A percentile compares a stretch with the other conserved stretches of the same genome.
phyloP scores from a whole-genome alignment of 2,329 filamentous ascomycete species.

The Microcyclospora pomicola region DNA sequence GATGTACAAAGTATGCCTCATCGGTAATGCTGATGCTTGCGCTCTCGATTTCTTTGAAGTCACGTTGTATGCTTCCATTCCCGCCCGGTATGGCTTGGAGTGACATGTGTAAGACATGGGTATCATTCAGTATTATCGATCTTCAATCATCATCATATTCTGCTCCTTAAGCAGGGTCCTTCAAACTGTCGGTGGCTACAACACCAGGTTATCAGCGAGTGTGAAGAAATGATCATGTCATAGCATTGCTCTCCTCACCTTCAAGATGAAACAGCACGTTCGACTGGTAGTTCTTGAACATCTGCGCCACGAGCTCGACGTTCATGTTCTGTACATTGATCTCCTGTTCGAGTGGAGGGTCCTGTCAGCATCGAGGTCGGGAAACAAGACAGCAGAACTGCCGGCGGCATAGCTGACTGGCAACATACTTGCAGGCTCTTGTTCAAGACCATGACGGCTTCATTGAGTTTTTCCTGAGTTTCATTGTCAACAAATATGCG shows the following conservation, averaged over 20 bases:
- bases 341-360: slow-evolving; percentile 44
- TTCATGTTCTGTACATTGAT: slow-evolving; percentile 99
- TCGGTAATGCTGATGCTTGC: no score
- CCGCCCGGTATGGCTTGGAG: no score
- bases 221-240: neutral
- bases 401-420: slow-evolving; percentile 1
- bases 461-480: slow-evolving; percentile 84
- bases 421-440: slow-evolving; percentile 63
- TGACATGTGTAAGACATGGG: no score
- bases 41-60: no score
- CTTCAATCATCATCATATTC: no score
- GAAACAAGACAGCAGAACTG: neutral
- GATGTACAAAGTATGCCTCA: no score
- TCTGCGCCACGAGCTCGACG: slow-evolving; percentile 90
- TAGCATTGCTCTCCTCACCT: slow-evolving; percentile 39
- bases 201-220: neutral
- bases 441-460: slow-evolving; percentile 84
- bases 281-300: slow-evolving; percentile 99
- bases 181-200: slow-evolving; percentile 16
- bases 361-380: neutral
- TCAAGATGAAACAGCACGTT: slow-evolving; percentile 96
- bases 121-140: no score
- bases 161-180: slow-evolving; percentile 11
- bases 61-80: no score
- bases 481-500: neutral